Evolutionary conservation across 371 early-diverging fungal genomes (phyloP).

Genomic region (Actinomortierella ambigua): DNA sequence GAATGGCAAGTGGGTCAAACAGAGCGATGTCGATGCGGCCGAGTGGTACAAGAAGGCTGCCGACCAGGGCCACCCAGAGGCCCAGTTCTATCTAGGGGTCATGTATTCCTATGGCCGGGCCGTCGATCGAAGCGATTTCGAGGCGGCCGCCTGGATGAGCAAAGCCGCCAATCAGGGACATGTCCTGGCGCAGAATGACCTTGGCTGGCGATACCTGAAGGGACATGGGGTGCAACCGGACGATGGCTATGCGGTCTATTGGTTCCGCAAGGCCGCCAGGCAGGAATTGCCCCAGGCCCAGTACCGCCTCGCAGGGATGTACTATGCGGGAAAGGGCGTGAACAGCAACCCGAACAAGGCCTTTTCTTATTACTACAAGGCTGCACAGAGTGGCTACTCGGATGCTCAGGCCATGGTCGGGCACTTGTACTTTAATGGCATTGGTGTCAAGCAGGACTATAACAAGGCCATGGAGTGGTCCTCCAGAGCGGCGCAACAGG

Average conservation of each 20-base stretch:
- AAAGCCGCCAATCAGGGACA: slow-evolving; percentile 48
- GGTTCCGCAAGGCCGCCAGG: slow-evolving; percentile 4
- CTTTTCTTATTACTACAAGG: too few relatives aligned
- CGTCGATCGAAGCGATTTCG: slow-evolving; percentile 25
- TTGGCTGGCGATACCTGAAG: neutral
- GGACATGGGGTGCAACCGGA: too few relatives aligned
- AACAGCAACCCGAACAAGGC: too few relatives aligned
- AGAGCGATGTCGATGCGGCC: slow-evolving; percentile 47
- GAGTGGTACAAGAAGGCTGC: slow-evolving; percentile 54
- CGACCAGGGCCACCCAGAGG: slow-evolving; percentile 51
- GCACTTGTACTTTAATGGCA: slow-evolving; percentile 36
- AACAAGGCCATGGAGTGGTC: slow-evolving; percentile 63
- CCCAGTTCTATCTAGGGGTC: slow-evolving; percentile 40
- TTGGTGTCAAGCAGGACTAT: slow-evolving; percentile 53
- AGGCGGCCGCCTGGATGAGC: slow-evolving; percentile 54
- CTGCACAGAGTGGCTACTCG: too few relatives aligned
- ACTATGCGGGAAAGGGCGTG: slow-evolving; percentile 3
- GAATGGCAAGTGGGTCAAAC: slow-evolving; percentile 49
- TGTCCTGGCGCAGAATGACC: slow-evolving; percentile 26
- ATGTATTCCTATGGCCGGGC: too few relatives aligned
- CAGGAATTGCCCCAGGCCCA: neutral
- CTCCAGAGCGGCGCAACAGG: slow-evolving; percentile 44
- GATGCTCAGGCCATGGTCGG: too few relatives aligned
- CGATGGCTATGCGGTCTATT: neutral
- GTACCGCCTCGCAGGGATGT: slow-evolving; percentile 1